These are phyloP conservation scores for Globisporangium emineosum DNA, from an alignment of 352 stramenopile genomes.

Conservation along the genomic window DNA sequence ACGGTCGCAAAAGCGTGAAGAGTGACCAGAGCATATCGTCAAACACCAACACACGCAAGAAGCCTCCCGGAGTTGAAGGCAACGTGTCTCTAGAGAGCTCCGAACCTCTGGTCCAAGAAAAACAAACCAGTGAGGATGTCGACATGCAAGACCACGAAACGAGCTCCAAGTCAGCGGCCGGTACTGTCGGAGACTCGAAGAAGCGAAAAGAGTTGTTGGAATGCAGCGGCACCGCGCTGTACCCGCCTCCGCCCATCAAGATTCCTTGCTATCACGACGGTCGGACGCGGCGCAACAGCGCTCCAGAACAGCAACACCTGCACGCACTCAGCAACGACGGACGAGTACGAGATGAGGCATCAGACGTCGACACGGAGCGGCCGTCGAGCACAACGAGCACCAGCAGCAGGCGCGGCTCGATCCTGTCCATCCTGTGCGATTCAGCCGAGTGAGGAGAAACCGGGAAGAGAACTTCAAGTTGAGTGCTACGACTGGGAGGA, in stretches of 20 bases:
- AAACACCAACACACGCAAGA: neutral
- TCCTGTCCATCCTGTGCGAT: constrained; percentile 71
- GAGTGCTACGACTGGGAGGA: too few relatives aligned
- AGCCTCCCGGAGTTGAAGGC: neutral
- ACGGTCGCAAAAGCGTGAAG: constrained; percentile 10
- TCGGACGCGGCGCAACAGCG: constrained; percentile 40
- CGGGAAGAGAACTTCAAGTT: too few relatives aligned
- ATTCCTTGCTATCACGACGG: constrained; percentile 44
- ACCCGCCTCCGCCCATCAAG: constrained; percentile 52
- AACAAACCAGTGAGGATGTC: neutral
- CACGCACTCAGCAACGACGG: neutral
- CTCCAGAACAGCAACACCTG: constrained; percentile 26
- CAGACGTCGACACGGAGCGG: constrained; percentile 22
- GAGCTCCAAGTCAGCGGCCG: too few relatives aligned
- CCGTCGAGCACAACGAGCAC: constrained; percentile 57
- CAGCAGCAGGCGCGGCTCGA: constrained; percentile 61
- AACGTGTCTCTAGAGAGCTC: neutral
- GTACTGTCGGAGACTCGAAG: neutral
- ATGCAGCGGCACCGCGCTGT: neutral
- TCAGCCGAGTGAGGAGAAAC: constrained; percentile 42
- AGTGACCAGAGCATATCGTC: neutral
- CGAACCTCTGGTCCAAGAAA: neutral
- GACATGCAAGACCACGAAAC: neutral
- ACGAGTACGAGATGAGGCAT: constrained; percentile 7
- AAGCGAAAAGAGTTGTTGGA: constrained; percentile 1